A percentile compares a stretch with the other conserved stretches of the same genome.
These are phyloP conservation scores for Phytophthora hibernalis DNA, from an alignment of 352 stramenopile species.

Conservation along the genomic window DNA sequence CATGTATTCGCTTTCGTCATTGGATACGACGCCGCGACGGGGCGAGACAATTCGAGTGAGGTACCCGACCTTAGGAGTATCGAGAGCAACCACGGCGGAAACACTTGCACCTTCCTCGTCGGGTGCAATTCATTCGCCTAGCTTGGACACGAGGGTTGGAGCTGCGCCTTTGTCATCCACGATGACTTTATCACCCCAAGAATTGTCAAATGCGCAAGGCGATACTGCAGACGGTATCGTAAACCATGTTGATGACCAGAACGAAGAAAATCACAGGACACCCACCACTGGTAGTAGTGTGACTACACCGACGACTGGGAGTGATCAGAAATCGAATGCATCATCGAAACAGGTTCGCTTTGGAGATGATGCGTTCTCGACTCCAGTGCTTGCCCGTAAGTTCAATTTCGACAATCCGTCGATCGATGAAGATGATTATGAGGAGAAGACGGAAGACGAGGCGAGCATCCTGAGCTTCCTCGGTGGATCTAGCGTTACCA, in stretches of 20 bases:
- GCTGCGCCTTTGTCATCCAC: constrained; percentile 4
- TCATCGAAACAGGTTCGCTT: constrained; percentile 69
- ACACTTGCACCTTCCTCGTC: constrained; percentile 37
- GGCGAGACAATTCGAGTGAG: constrained; percentile 14
- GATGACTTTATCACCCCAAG: not conserved
- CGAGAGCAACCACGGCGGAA: constrained; percentile 41
- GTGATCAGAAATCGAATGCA: constrained; percentile 49
- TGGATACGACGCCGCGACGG: constrained; percentile 26
- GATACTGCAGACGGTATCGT: constrained; percentile 6
- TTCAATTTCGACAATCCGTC: constrained; percentile 69
- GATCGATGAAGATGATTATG: constrained; percentile 55
- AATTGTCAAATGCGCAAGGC: constrained; percentile 1
- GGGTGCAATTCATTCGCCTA: constrained; percentile 17
- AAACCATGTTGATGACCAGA: not conserved
- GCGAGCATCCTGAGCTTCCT: constrained; percentile 60
- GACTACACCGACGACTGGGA: constrained; percentile 58
- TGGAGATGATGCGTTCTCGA: constrained; percentile 55
- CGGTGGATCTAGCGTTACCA: constrained; percentile 58
- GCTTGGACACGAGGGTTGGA: not conserved
- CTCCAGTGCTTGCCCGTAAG: constrained; percentile 60
- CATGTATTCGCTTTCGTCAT: constrained; percentile 37
- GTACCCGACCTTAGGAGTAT: constrained; percentile 26
- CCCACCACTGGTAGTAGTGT: constrained; percentile 34
- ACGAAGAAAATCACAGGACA: constrained; percentile 21
- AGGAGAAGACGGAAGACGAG: constrained; percentile 35